phyloP scores from a whole-genome alignment of 1,284 basidiomycete genomes.

The Phaffia rhodozyma region DNA sequence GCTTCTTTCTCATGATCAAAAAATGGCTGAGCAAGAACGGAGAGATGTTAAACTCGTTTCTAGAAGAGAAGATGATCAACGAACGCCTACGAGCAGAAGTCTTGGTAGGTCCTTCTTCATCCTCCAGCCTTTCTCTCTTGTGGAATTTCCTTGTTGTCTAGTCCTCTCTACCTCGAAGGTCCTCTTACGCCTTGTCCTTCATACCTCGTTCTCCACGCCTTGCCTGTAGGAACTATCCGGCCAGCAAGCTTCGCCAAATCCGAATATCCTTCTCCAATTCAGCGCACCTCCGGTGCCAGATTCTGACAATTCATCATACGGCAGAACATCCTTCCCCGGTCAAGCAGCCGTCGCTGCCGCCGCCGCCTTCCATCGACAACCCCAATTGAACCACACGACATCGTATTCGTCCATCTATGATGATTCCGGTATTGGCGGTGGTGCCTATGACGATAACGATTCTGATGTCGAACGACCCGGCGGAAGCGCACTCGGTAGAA shows the following conservation, averaged over 20 bases:
- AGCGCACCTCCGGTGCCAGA: too few relatives aligned
- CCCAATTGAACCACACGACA: too few relatives aligned
- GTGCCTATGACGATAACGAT: constrained; percentile 17
- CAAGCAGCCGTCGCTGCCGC: too few relatives aligned
- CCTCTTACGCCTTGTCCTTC: neutral
- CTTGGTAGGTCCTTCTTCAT: constrained; percentile 21
- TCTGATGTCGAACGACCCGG: constrained; percentile 3
- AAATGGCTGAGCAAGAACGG: constrained; percentile 22
- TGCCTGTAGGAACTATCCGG: neutral
- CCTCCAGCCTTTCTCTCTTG: constrained; percentile 7
- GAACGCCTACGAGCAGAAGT: constrained; percentile 32
- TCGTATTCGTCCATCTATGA: neutral
- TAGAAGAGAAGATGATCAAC: constrained; percentile 35
- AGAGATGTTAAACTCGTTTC: constrained; percentile 29
- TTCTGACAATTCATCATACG: too few relatives aligned
- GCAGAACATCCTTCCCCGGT: too few relatives aligned
- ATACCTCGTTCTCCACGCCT: neutral
- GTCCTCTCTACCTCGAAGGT: neutral
- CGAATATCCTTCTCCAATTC: too few relatives aligned
- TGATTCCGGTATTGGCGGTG: neutral
- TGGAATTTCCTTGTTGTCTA: neutral
- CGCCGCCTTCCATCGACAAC: too few relatives aligned
- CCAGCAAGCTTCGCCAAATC: too few relatives aligned
- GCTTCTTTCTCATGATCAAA: constrained; percentile 28
- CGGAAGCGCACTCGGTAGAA: neutral